phyloP scores from a whole-genome alignment of 2,329 filamentous ascomycete genomes.

The Colletotrichum orbiculare region DNA sequence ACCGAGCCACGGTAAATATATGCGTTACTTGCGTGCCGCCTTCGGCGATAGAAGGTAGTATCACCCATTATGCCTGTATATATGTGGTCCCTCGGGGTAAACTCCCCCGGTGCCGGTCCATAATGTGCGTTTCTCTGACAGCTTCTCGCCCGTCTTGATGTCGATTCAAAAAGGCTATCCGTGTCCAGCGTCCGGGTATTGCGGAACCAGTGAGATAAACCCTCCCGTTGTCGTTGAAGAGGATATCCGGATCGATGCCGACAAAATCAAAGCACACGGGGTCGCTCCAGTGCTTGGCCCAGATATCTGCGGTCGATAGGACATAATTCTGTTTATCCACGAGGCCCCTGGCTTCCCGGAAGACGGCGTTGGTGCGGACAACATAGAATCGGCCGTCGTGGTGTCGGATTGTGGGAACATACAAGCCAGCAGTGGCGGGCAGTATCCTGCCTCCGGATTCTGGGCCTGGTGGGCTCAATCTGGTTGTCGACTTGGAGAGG shows the following conservation, averaged over 20 bases:
- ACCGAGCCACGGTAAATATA: slow-evolving; percentile 44
- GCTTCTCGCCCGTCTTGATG: slow-evolving; percentile 12
- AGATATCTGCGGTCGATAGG: slow-evolving; percentile 39
- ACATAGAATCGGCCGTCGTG: slow-evolving; percentile 41
- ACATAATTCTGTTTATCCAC: slow-evolving; percentile 36
- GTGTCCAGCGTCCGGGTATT: slow-evolving; percentile 32
- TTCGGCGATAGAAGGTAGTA: slow-evolving; percentile 54
- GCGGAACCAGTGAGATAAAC: slow-evolving; percentile 46
- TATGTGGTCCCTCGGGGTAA: slow-evolving; percentile 49
- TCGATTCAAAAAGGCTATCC: slow-evolving; percentile 39
- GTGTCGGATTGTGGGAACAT: slow-evolving; percentile 41
- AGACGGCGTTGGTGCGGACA: slow-evolving; percentile 39
- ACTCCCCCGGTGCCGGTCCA: background rate
- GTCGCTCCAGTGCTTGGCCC: slow-evolving; percentile 40
- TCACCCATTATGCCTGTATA: slow-evolving; percentile 49
- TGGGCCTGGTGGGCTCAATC: background rate
- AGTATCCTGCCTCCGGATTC: background rate
- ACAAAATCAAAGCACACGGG: slow-evolving; percentile 47
- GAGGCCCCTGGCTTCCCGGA: background rate
- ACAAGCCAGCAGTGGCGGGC: slow-evolving; percentile 34
- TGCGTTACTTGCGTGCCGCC: slow-evolving; percentile 49
- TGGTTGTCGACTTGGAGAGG: background rate
- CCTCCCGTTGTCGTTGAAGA: slow-evolving; percentile 54
- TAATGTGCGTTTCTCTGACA: background rate
- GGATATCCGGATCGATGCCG: slow-evolving; percentile 52